phyloP scores from a whole-genome alignment of 495 filamentous ascomycete genomes.

The Lindgomyces ingoldianus region DNA sequence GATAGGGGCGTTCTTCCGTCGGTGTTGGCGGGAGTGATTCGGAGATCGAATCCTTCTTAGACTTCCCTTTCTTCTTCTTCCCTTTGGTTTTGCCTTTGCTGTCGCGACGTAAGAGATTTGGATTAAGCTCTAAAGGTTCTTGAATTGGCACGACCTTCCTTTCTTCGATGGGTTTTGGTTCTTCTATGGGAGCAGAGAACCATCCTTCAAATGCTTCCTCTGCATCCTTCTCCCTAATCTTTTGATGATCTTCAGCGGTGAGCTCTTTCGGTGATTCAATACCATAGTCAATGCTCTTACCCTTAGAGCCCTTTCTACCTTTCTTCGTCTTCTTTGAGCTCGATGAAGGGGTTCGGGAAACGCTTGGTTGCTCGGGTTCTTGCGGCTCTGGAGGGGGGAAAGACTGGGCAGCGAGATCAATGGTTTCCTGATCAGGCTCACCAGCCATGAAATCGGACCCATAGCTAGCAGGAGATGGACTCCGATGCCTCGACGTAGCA shows the following conservation, averaged over 20 bases:
- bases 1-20: slow-evolving; percentile 11
- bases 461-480: slow-evolving; percentile 19
- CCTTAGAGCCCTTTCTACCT: slow-evolving; percentile 34
- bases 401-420: slow-evolving; percentile 18
- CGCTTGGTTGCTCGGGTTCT: slow-evolving; percentile 15
- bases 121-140: slow-evolving; percentile 4
- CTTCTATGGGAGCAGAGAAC: slow-evolving; percentile 19
- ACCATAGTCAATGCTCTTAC: slow-evolving; percentile 26
- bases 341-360: slow-evolving; percentile 16
- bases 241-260: slow-evolving; percentile 23
- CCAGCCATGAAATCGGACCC: slow-evolving; percentile 36
- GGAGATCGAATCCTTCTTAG: slow-evolving; percentile 32
- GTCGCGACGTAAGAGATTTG: slow-evolving; percentile 26
- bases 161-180: slow-evolving; percentile 12
- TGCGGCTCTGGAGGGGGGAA: neutral
- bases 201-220: slow-evolving; percentile 26
- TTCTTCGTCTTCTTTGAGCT: slow-evolving; percentile 37
- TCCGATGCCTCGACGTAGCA: slow-evolving; percentile 12
- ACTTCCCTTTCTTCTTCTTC: slow-evolving; percentile 35
- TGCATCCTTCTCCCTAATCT: slow-evolving; percentile 27
- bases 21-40: slow-evolving; percentile 26
- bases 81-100: slow-evolving; percentile 31
- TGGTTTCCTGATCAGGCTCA: slow-evolving; percentile 31
- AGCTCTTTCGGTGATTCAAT: slow-evolving; percentile 18
- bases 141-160: neutral